Base-by-base conservation (phyloP, 768 basidiomycete genomes). In the Rhizopogon vesiculosus region DNA sequence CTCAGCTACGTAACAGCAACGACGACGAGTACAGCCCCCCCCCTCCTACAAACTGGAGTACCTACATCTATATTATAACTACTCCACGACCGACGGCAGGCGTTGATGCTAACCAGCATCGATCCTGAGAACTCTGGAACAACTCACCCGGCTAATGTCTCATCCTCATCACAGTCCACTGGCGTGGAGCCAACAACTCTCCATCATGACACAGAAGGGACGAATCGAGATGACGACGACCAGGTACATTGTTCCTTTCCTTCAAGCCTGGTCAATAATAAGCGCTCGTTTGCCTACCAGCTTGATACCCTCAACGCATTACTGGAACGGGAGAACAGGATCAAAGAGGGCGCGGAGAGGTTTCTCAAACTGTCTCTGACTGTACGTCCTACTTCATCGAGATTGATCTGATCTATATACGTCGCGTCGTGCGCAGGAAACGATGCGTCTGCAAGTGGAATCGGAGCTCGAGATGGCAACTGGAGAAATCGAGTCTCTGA, bases 331-430 rank as follows among this genome's bases (percentile, higher is more conserved):
- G 87, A 94, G 72, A 84, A 83, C 58, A 79, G 88, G 53, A 92
- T 97, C 58, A 92, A 85, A 67, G 93, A 93, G 69, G 94, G 94
- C 10, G 94, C 94, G 1, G 92, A 95, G 75, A 93, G 89, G 61
- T 78, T 98, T 58, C 75, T 97, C 13, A 84, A 84, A 61, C 86
- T 90, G 72, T 72, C 78, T 33, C 64, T 84, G 41, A 76, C 76
- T 45, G 86, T 85, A 62, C 22, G 68, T 25, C 16, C 48, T 16
- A 38, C 15, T 7, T 38, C 48, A 49, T 49, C 10, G 0, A 3
- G 16, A 7, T 54, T 33, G 18, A 49, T 50, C 31, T 51, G 3
- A 33, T 50, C 16, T 25, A 31, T 19, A 51, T 56, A 31, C 31
- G 35, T 56, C 62, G 76, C 70, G 10, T 40, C 39, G 45, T 33